A percentile compares a stretch with the other conserved stretches of the same genome.
phyloP scores from a whole-genome alignment of 208 protist genomes.

The Acanthamoeba sp. region DNA sequence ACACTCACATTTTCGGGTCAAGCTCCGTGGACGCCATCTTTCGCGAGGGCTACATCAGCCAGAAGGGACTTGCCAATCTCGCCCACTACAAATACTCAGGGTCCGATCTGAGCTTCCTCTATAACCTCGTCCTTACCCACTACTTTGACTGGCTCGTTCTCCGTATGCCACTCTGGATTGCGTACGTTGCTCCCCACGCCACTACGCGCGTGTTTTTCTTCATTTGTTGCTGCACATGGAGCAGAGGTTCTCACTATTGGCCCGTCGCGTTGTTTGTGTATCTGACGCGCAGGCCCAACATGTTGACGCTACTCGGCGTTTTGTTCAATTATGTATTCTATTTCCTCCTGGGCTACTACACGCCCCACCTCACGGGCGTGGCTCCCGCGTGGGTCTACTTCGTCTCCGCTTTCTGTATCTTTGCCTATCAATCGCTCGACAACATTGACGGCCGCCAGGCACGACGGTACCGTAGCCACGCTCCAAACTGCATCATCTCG shows the following conservation, averaged over 20 bases:
- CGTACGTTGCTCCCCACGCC: background rate
- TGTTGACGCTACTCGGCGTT: background rate
- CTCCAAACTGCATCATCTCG: background rate
- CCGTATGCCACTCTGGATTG: constrained; percentile 25
- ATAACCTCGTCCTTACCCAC: constrained; percentile 47
- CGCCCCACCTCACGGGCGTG: constrained; percentile 19
- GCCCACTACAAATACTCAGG: constrained; percentile 45
- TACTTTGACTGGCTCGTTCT: constrained; percentile 57
- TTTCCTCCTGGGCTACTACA: constrained; percentile 16
- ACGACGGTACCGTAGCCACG: background rate
- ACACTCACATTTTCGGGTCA: constrained; percentile 28
- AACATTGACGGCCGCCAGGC: constrained; percentile 45
- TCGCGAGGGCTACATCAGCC: constrained; percentile 35
- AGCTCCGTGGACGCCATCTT: constrained; percentile 5
- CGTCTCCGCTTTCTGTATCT: constrained; percentile 10
- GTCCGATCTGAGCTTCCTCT: constrained; percentile 14
- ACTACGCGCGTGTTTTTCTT: no score
- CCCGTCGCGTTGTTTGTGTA: background rate
- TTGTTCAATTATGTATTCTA: constrained; percentile 36
- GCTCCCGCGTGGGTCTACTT: constrained; percentile 53
- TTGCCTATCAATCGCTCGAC: constrained; percentile 60
- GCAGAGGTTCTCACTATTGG: no score
- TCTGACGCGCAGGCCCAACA: background rate
- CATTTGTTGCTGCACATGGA: no score
- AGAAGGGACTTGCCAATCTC: constrained; percentile 34